Base-by-base conservation (phyloP, 163 green algal genomes). In the Scenedesmus sp. region DNA sequence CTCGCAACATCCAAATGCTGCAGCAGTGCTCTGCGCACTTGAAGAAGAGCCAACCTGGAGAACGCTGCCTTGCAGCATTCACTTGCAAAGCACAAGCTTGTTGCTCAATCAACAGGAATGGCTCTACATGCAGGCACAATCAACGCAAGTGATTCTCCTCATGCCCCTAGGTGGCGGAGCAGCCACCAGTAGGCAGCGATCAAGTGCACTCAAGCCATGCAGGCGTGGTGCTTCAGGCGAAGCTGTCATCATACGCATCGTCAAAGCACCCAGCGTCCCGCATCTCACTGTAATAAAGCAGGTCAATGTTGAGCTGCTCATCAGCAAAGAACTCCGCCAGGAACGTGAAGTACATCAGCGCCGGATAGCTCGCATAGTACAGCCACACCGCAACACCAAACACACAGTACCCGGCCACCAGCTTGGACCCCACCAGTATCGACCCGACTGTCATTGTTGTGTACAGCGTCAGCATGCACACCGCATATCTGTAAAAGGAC, bases 271-370 rank as follows among this genome's bases (percentile, higher is more conserved):
- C 94, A 2, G 93, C 92, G 20, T 96, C 94, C 40, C 84, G 92
- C 94, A 96, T 96, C 82, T 96, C 94, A 65, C 87, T 93, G 82
- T 96, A 96, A 49, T 94, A 95, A 80, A 92, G 49, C 49, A 93
- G n/a, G 61, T 96, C 94, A 5, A 92, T 81, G 68, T 95, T 92
- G 65, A 94, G 44, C 51, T 93, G 91, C n/a, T 92, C 87, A 46
- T 93, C 88, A 30, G 81, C 81, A 78, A 95, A 95, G 80, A 95
- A 95, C 51, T 94, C 93, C 51, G 86, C n/a, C 80, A 96, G 87
- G 72, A 96, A 96, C 0, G 94, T 95, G 26, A 93, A n/a, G 61
- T 96, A 95, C 68, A 96, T 43, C 78, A 95, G 83, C 35, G 90
- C 85, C 51, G 94, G 91, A 49, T 93, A 95, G 24, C 81, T 56